Conservation (phyloP, 78 protist species). For the Acrasis kona region DNA sequence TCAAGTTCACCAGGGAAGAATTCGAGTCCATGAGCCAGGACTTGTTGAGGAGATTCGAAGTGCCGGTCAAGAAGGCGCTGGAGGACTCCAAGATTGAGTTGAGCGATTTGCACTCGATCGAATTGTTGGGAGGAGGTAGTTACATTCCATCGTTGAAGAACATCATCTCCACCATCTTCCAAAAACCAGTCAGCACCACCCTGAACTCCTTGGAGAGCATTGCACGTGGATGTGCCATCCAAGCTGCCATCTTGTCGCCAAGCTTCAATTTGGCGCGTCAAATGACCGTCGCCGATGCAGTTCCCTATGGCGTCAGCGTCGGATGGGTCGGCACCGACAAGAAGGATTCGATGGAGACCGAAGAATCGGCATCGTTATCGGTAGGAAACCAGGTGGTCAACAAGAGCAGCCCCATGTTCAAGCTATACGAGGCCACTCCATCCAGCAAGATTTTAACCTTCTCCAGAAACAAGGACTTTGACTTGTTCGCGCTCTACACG, state of each 20-base stretch:
- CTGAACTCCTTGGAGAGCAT: conserved; percentile 84
- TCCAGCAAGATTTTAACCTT: background rate
- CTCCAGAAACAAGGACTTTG: conserved; percentile 5
- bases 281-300: conserved; percentile 47
- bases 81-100: background rate
- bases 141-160: conserved; percentile 56
- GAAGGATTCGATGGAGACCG: conserved; percentile 24
- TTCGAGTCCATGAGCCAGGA: conserved; percentile 40
- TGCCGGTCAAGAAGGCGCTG: background rate
- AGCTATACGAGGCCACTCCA: background rate
- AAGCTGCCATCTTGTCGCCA: conserved; percentile 80
- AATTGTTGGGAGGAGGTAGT: conserved; percentile 71
- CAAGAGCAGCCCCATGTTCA: background rate
- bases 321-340: conserved; percentile 14
- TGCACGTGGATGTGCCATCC: conserved; percentile 82
- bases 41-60: background rate
- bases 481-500: conserved; percentile 23
- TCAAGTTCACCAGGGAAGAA: conserved; percentile 32
- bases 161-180: conserved; percentile 25
- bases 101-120: conserved; percentile 31
- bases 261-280: conserved; percentile 70
- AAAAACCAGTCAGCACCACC: conserved; percentile 38
- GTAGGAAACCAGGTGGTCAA: background rate
- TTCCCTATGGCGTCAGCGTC: conserved; percentile 50
- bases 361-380: background rate